Base-by-base conservation (phyloP, 768 basidiomycete genomes). In the Auriscalpium orientale region DNA sequence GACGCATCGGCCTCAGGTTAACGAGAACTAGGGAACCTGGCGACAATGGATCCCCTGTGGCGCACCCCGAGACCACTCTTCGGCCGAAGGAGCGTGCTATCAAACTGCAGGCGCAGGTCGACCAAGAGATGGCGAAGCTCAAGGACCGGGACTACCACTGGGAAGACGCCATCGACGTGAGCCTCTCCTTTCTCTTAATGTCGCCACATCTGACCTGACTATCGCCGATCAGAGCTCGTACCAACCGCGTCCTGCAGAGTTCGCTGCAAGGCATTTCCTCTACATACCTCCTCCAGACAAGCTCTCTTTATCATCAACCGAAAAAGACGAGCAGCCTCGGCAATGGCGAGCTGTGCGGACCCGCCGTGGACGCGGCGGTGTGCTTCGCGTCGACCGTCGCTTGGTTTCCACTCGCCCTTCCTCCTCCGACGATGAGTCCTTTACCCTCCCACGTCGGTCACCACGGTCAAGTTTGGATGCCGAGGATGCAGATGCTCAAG, bases 81-180 rank as follows among this genome's bases (percentile, higher is more conserved):
- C 77, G 78, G 3, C 89, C 89, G 0, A 83, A 75, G 67, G 87
- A 90, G 57, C 83, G 90, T 33, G 72, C 78, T 49, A 74, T 74
- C 1, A 70, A 75, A 11, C 85, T 92, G 58, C 78, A 74, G 55
- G 76, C 75, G 47, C 78, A 79, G 66, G 79, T 87, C 67, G 89
- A 86, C 65, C 74, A 75, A n/a, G 75, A 80, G 46, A 69, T 87
- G 65, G 73, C 68, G 22, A 74, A 60, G 38, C 60, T 85, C 67
- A 87, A 85, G 66, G 88, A 93, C 49, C 69, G 76, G 49, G 89
- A 94, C 63, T 79, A 84, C 49, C 79, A 83, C 50, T 95, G 91
- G 86, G 94, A 95, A 62, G 94, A 98, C 65, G 75, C 78, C 52
- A 78, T 91, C 60, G 94, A 97, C 70, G 89, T 91, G 66, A 66